A percentile compares a stretch with the other conserved stretches of the same genome.
Conservation (phyloP, 192 early-diverging fungal species). For the Gigaspora rosea region DNA sequence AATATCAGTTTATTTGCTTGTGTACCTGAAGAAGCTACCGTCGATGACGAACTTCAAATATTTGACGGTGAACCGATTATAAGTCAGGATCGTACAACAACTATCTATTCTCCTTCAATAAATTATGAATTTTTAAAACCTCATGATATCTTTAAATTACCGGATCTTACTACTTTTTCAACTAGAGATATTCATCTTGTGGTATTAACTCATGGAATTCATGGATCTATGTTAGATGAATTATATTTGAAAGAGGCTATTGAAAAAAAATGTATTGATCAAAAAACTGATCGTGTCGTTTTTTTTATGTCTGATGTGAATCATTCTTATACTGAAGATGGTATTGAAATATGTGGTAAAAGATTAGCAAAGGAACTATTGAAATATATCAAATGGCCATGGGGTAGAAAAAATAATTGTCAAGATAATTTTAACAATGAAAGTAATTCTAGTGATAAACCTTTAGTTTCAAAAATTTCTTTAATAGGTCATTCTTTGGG, state of each 20-base stretch:
- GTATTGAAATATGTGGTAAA: constrained; percentile 47
- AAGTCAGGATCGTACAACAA: background rate
- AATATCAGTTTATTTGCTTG: background rate
- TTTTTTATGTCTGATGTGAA: constrained; percentile 45
- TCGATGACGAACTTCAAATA: background rate
- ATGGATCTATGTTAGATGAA: constrained; percentile 45
- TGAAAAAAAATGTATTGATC: constrained; percentile 32
- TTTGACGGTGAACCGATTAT: background rate
- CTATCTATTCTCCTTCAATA: constrained; percentile 7
- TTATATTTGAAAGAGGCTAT: constrained; percentile 47
- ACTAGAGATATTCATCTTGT: constrained; percentile 40
- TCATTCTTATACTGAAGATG: constrained; percentile 48
- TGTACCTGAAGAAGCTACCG: background rate
- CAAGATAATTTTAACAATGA: too few species aligned
- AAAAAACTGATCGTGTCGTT: constrained; percentile 31
- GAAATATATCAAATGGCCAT: constrained; percentile 33
- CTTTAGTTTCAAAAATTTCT: constrained; percentile 40
- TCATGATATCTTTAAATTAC: constrained; percentile 15
- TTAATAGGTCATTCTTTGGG: constrained; percentile 58
- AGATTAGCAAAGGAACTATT: constrained; percentile 45
- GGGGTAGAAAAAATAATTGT: too few species aligned
- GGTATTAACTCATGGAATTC: constrained; percentile 46
- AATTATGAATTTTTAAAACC: background rate
- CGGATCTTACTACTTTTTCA: background rate
- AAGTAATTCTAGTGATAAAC: constrained; percentile 18